Conservation (phyloP, 2,329 filamentous ascomycete species). For the Aureobasidium subglaciale region DNA sequence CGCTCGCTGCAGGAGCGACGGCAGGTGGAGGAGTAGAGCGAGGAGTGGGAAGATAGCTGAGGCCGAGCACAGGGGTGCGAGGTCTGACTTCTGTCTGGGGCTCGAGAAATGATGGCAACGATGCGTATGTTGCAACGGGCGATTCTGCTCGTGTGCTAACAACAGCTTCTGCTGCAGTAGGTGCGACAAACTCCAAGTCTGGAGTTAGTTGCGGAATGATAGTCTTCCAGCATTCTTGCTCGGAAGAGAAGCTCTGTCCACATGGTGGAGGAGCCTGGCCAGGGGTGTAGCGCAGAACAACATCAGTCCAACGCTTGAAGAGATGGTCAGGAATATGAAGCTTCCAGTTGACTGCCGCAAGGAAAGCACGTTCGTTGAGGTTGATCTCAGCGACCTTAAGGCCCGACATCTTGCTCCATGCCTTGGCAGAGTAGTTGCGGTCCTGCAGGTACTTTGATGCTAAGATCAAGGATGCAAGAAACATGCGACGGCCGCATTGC, state of each 20-base stretch:
- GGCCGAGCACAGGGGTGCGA: slow-evolving; percentile 48
- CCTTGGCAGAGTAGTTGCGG: slow-evolving; percentile 91
- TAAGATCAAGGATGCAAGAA: slow-evolving; percentile 85
- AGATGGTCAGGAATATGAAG: slow-evolving; percentile 84
- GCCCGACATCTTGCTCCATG: slow-evolving; percentile 99
- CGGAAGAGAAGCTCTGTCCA: slow-evolving; percentile 17
- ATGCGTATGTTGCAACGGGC: slow-evolving; percentile 37
- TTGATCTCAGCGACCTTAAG: slow-evolving; percentile 90
- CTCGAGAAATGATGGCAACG: slow-evolving; percentile 43
- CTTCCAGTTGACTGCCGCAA: slow-evolving; percentile 86
- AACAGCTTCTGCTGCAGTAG: not conserved
- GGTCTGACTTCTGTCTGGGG: slow-evolving; percentile 43
- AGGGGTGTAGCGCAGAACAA: slow-evolving; percentile 79
- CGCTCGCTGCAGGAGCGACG: slow-evolving; percentile 56
- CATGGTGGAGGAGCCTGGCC: slow-evolving; percentile 29
- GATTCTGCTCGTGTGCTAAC: slow-evolving; percentile 27
- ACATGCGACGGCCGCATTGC: slow-evolving; percentile 96
- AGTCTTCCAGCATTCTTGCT: slow-evolving; percentile 32
- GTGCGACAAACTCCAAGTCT: slow-evolving; percentile 41
- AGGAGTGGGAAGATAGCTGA: slow-evolving; percentile 54
- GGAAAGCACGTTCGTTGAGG: slow-evolving; percentile 88
- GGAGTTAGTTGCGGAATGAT: slow-evolving; percentile 52
- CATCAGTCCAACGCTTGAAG: slow-evolving; percentile 90
- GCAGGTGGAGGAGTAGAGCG: slow-evolving; percentile 51
- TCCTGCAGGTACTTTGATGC: slow-evolving; percentile 98